Evolutionary conservation across 2,329 filamentous ascomycete species (phyloP).

Genomic region (Exophiala oligosperma): DNA sequence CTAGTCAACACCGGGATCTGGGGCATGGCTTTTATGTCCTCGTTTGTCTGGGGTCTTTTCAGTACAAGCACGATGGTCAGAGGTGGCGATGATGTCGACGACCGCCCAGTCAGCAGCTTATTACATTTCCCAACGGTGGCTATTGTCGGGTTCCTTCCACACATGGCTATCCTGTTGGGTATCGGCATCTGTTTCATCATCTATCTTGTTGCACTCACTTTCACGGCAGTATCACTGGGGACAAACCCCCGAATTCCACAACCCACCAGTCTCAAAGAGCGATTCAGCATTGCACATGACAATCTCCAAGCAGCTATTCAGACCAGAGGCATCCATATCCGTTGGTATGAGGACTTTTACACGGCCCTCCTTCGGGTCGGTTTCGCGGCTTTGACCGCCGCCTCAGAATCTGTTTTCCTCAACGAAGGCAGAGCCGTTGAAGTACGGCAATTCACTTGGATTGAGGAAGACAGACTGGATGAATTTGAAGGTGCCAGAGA

Average conservation of each 20-base stretch:
- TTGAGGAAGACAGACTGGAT: conserved; percentile 80
- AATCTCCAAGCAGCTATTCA: conserved; percentile 94
- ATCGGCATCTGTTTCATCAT: conserved; percentile 75
- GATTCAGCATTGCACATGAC: conserved; percentile 70
- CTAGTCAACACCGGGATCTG: conserved; percentile 85
- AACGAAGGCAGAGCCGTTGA: conserved; percentile 81
- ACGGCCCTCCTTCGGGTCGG: conserved; percentile 83
- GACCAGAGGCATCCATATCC: conserved; percentile 75
- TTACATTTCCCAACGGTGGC: conserved; percentile 91
- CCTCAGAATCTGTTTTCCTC: conserved; percentile 91
- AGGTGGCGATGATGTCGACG: conserved; percentile 23
- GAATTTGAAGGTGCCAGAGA: conserved; percentile 64
- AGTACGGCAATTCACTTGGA: conserved; percentile 78
- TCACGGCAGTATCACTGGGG: conserved; percentile 68
- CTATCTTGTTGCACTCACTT: conserved; percentile 71
- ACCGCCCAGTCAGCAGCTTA: conserved; percentile 54
- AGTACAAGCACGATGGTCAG: conserved; percentile 40
- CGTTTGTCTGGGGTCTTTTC: conserved; percentile 74
- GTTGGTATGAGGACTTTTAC: conserved; percentile 92
- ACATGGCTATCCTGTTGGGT: conserved; percentile 80
- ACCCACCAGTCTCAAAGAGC: conserved; percentile 53
- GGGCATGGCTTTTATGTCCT: conserved; percentile 85
- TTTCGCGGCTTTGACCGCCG: conserved; percentile 85
- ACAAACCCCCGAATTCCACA: conserved; percentile 50
- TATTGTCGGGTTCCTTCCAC: conserved; percentile 91